Evolutionary conservation across 495 filamentous ascomycete genomes (phyloP), one percentile per base, ranked within the genome.

Genomic region (Podospora comata): DNA sequence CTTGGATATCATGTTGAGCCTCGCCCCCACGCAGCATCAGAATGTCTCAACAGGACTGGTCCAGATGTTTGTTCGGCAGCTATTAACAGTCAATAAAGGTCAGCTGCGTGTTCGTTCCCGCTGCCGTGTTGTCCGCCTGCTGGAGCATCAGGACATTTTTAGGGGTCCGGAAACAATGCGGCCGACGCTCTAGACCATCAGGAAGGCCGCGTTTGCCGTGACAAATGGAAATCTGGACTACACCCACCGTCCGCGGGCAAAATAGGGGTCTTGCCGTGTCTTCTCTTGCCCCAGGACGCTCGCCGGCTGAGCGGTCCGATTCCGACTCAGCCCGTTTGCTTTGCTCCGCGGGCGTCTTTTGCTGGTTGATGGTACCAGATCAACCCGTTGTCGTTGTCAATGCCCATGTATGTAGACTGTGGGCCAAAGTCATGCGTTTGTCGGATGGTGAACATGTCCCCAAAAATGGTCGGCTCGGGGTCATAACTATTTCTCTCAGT

Each of bases 171-270:
- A 61, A 61, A 61, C 59, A 61, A 23, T 26, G 26, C n/a, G 9
- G 7, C 59, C 59, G 59, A 32, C 20, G 61, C 61, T 63, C 61
- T 63, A 48, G 61, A 20, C 61, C 30, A 15, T 16, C 39, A 48
- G 2, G 39, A 18, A 48, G 9, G 6, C 39, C 39, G 39, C 39
- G 30, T 28, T 32, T 44, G 61, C 20, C n/a, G 61, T 63, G 61
- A 63, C 61, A 63, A 63, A 63, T 63, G 34, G 61, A 32, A 63
- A 63, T 63, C 61, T 19, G 61, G 39, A 48, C 39, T 2, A 48
- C 39, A 32, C 30, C 30, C 30, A 32, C 30, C 30, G 30, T 4
- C 0, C 30, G 30, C 23, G 23, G 23, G 23, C 4, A 6, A 7
- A 32, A 32, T 5, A 32, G 30, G 30, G 30, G 30, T 32, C 30